phyloP scores from a whole-genome alignment of 139 green algal genomes.

The Micractinium sp. region DNA sequence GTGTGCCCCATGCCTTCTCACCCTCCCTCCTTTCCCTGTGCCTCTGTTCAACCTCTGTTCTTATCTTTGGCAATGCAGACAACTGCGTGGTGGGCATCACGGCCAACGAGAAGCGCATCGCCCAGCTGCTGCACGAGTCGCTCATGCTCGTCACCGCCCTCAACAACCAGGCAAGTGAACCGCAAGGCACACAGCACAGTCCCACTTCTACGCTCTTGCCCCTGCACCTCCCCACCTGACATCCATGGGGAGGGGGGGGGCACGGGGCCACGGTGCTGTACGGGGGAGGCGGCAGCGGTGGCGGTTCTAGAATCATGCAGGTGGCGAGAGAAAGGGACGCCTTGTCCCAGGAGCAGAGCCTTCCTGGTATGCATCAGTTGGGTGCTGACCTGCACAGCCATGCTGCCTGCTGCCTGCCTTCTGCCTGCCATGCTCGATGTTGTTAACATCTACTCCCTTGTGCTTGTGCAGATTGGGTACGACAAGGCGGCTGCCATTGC shows the following conservation, averaged over 20 bases:
- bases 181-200: too few relatives aligned
- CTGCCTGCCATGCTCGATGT: neutral
- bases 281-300: too few relatives aligned
- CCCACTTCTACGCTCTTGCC: too few relatives aligned
- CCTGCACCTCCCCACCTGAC: too few relatives aligned
- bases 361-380: too few relatives aligned
- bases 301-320: too few relatives aligned
- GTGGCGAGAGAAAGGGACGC: too few relatives aligned
- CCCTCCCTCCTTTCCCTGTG: too few relatives aligned
- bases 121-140: slow-evolving; percentile 83
- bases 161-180: slow-evolving; percentile 78
- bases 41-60: too few relatives aligned
- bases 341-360: too few relatives aligned
- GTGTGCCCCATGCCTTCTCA: too few relatives aligned
- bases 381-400: neutral
- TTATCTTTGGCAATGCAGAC: neutral
- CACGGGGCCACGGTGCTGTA: too few relatives aligned
- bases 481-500: slow-evolving; percentile 93
- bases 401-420: neutral
- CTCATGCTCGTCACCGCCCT: slow-evolving; percentile 98
- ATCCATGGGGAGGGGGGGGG: slow-evolving; percentile 45
- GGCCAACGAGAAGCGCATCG: slow-evolving; percentile 83
- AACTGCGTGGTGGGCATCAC: slow-evolving; percentile 76
- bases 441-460: neutral
- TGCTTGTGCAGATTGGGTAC: slow-evolving; percentile 71